Evolutionary conservation across 2,329 filamentous ascomycete genomes (phyloP).

Genomic region (Pseudophaeomoniella oleicola): DNA sequence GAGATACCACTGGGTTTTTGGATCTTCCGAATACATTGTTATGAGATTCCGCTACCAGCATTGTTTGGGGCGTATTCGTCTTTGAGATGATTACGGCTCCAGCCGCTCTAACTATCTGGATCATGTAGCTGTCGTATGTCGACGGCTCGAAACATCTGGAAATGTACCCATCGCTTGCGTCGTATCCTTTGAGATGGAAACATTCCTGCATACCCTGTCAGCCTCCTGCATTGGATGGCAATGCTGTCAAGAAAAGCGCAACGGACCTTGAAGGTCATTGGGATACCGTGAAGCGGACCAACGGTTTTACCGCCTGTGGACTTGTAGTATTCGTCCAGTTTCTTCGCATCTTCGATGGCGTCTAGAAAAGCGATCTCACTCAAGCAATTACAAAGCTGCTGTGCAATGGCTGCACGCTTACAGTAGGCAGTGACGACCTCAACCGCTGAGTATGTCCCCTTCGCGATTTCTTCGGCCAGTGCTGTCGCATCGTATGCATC

Average conservation of each 20-base stretch:
- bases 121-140: neutral
- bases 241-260: neutral
- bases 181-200: slow-evolving; percentile 29
- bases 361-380: slow-evolving; percentile 23
- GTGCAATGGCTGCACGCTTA: slow-evolving; percentile 24
- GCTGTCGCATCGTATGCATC: slow-evolving; percentile 27
- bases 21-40: slow-evolving; percentile 49
- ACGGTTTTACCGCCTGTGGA: slow-evolving; percentile 13
- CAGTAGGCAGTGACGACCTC: slow-evolving; percentile 39
- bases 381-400: slow-evolving; percentile 18
- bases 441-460: slow-evolving; percentile 21
- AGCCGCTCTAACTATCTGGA: slow-evolving; percentile 13
- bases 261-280: slow-evolving; percentile 19
- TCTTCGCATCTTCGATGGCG: slow-evolving; percentile 20
- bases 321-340: slow-evolving; percentile 19
- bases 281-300: slow-evolving; percentile 24
- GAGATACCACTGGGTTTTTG: slow-evolving; percentile 47
- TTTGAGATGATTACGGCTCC: slow-evolving; percentile 57
- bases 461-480: slow-evolving; percentile 25
- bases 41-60: slow-evolving; percentile 40
- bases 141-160: slow-evolving; percentile 14
- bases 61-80: slow-evolving; percentile 51
- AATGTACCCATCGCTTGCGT: slow-evolving; percentile 43
- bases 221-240: slow-evolving; percentile 5
- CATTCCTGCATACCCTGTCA: no score